Conservation (phyloP, 805 yeast species). For the Kluyveromyces nonfermentans region DNA sequence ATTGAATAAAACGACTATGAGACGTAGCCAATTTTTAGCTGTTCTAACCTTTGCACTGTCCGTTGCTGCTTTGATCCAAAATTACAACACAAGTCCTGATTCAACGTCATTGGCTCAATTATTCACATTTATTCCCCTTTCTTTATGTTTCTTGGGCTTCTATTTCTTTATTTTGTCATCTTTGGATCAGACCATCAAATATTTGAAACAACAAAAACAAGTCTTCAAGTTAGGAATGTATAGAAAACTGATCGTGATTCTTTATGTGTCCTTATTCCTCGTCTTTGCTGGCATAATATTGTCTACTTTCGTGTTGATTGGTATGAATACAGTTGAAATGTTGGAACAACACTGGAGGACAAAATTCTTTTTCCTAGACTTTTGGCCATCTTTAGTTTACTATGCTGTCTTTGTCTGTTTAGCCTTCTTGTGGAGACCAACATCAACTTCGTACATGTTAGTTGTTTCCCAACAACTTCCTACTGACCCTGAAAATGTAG, state of each 20-base stretch:
- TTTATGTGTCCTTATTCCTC: slow-evolving; percentile 61
- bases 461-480: slow-evolving; percentile 93
- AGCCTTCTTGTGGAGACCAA: slow-evolving; percentile 95
- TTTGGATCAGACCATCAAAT: slow-evolving; percentile 62
- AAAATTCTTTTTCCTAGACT: slow-evolving; percentile 78
- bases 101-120: slow-evolving; percentile 43
- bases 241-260: slow-evolving; percentile 62
- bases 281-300: slow-evolving; percentile 63
- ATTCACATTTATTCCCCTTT: slow-evolving; percentile 60
- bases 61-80: slow-evolving; percentile 44
- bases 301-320: slow-evolving; percentile 59
- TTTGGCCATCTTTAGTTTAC: slow-evolving; percentile 91
- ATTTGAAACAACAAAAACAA: slow-evolving; percentile 78
- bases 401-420: slow-evolving; percentile 74
- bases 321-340: slow-evolving; percentile 65
- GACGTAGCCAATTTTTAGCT: slow-evolving; percentile 54
- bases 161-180: slow-evolving; percentile 69
- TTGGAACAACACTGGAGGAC: slow-evolving; percentile 88
- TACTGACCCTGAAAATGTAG: slow-evolving; percentile 63
- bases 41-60: slow-evolving; percentile 47
- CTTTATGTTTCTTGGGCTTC: slow-evolving; percentile 58
- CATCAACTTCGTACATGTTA: slow-evolving; percentile 86
- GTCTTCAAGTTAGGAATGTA: slow-evolving; percentile 84
- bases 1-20: slow-evolving; percentile 65
- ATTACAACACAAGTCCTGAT: slow-evolving; percentile 43